Conservation (phyloP, 345 rosid genomes). For the Salix purpurea region DNA sequence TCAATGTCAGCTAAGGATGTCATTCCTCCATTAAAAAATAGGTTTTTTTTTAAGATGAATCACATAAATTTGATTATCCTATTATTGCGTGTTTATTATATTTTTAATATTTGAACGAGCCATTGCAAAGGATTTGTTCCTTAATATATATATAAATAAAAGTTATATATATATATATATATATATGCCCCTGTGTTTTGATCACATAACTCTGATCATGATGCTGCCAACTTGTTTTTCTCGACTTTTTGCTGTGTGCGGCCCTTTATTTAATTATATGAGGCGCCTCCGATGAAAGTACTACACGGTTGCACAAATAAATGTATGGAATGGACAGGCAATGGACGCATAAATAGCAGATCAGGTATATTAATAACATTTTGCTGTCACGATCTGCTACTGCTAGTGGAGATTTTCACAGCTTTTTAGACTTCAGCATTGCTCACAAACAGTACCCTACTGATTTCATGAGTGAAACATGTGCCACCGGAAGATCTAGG, state of each 20-base stretch:
- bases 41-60: background rate
- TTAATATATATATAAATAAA: no score
- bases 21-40: background rate
- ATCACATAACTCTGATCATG: background rate
- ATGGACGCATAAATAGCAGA: background rate
- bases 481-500: constrained; percentile 23
- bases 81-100: background rate
- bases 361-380: background rate
- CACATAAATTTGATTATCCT: background rate
- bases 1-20: constrained; percentile 1
- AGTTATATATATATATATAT: no score
- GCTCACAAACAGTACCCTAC: background rate
- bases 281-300: background rate
- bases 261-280: background rate
- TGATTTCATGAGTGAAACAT: constrained; percentile 16
- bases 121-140: background rate
- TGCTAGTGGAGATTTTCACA: background rate
- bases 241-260: background rate
- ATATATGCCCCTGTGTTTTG: background rate
- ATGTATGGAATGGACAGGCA: background rate
- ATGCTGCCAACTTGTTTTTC: background rate
- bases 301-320: background rate
- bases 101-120: background rate
- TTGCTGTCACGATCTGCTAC: background rate
- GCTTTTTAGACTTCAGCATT: background rate